These are phyloP conservation scores for Cryphonectria carpinicola DNA, from an alignment of 2,329 filamentous ascomycete genomes.

Conservation along the genomic window DNA sequence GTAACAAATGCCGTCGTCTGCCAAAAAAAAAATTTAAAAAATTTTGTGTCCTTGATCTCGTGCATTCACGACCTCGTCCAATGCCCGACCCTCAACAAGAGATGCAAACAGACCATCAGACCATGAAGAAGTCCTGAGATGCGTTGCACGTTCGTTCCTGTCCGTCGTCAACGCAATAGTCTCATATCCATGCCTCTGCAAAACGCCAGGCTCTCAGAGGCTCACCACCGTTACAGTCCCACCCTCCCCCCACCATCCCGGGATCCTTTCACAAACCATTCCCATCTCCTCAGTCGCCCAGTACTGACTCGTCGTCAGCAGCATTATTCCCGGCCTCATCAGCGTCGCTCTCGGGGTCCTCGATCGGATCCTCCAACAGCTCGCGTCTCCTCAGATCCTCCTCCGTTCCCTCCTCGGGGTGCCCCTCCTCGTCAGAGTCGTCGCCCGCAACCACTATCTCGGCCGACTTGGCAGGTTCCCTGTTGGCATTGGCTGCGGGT, in stretches of 20 bases:
- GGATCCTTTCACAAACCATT: neutral
- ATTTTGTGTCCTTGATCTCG: neutral
- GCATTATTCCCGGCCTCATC: constrained; percentile 44
- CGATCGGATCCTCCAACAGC: constrained; percentile 52
- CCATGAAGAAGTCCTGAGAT: neutral
- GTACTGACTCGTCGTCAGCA: constrained; percentile 49
- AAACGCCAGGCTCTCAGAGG: constrained; percentile 28
- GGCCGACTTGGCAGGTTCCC: constrained; percentile 47
- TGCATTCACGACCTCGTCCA: neutral
- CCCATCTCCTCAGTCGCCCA: constrained; percentile 46
- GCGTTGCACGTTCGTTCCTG: constrained; percentile 7
- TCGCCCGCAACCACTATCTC: constrained; percentile 53
- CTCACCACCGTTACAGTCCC: too few relatives aligned
- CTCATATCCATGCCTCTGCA: constrained; percentile 20
- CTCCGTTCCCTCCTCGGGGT: constrained; percentile 61
- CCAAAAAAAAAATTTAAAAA: too few relatives aligned
- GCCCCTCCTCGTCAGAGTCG: constrained; percentile 43
- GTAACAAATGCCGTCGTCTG: neutral
- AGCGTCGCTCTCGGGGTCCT: constrained; percentile 42
- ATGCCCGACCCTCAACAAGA: neutral
- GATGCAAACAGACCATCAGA: neutral
- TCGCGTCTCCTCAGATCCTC: constrained; percentile 62
- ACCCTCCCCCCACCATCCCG: too few relatives aligned
- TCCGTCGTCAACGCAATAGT: neutral
- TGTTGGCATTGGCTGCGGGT: constrained; percentile 34